Conservation (phyloP, 345 rosid genomes). For the Linum usitatissimum region DNA sequence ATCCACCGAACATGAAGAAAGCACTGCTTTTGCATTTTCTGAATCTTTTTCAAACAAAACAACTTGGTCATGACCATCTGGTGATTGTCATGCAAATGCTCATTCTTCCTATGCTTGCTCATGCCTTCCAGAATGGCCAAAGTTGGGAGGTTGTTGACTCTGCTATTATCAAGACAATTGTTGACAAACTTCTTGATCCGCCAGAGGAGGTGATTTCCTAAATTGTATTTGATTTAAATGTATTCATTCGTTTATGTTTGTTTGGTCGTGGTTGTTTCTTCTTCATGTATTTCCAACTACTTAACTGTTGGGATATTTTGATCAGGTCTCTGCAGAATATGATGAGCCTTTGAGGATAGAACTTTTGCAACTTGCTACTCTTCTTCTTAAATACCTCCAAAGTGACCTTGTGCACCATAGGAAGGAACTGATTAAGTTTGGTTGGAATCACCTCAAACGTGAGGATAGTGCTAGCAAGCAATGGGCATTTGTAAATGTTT, state of each 20-base stretch:
- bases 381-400: conserved; percentile 94
- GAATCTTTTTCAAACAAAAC: conserved; percentile 82
- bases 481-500: conserved; percentile 99
- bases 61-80: conserved; percentile 86
- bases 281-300: not conserved
- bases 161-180: conserved; percentile 75
- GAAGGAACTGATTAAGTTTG: conserved; percentile 96
- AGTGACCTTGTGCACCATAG: conserved; percentile 91
- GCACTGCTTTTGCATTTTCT: conserved; percentile 80
- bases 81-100: conserved; percentile 99
- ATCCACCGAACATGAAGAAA: conserved; percentile 71
- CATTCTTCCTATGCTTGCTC: conserved; percentile 96
- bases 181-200: conserved; percentile 98
- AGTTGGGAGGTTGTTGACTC: conserved; percentile 96
- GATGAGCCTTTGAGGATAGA: conserved; percentile 96
- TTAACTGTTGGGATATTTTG: conserved; percentile 8
- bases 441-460: conserved; percentile 99
- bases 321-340: conserved; percentile 94
- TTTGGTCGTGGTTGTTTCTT: conserved; percentile 5
- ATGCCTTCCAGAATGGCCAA: conserved; percentile 80
- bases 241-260: not conserved
- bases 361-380: conserved; percentile 92
- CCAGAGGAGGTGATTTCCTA: conserved; percentile 74
- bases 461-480: conserved; percentile 99
- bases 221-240: not conserved